A percentile compares a stretch with the other conserved stretches of the same genome.
Conservation (phyloP, 371 early-diverging fungal genomes). For the Umbelopsis sp. region DNA sequence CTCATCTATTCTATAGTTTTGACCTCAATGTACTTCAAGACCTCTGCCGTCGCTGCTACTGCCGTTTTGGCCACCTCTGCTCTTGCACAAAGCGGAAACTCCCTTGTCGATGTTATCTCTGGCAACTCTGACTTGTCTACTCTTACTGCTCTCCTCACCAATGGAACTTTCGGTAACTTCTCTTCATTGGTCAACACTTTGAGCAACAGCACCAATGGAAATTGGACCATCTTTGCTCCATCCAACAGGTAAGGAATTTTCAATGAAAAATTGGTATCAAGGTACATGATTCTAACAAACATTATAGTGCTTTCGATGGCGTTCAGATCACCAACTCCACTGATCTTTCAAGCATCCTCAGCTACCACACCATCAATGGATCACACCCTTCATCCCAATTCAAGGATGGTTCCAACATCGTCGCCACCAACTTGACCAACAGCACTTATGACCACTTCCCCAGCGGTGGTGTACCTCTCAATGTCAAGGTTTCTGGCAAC, state of each 20-base stretch:
- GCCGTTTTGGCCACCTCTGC: neutral
- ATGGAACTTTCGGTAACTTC: conserved; percentile 16
- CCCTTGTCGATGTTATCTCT: neutral
- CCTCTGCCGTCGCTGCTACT: conserved; percentile 6
- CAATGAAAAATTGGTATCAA: neutral
- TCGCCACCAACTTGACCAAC: conserved; percentile 16
- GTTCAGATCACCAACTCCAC: conserved; percentile 14
- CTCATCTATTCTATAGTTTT: neutral
- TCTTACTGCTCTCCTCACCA: conserved; percentile 3
- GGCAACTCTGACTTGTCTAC: conserved; percentile 12
- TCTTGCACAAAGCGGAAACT: conserved; percentile 14
- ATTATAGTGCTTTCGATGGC: neutral
- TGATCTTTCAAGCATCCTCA: conserved; percentile 5
- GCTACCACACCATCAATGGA: conserved; percentile 4
- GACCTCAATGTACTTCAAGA: conserved; percentile 3
- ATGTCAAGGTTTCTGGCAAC: neutral
- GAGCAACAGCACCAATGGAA: conserved; percentile 19
- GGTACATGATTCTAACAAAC: neutral
- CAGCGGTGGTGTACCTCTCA: conserved; percentile 3
- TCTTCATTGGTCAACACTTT: neutral
- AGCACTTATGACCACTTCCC: conserved; percentile 12
- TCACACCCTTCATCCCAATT: neutral
- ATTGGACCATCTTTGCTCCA: conserved; percentile 18
- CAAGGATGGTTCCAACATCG: conserved; percentile 4
- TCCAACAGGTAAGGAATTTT: neutral